Conservation (phyloP, 257 asterid species). For the Verbena officinalis region DNA sequence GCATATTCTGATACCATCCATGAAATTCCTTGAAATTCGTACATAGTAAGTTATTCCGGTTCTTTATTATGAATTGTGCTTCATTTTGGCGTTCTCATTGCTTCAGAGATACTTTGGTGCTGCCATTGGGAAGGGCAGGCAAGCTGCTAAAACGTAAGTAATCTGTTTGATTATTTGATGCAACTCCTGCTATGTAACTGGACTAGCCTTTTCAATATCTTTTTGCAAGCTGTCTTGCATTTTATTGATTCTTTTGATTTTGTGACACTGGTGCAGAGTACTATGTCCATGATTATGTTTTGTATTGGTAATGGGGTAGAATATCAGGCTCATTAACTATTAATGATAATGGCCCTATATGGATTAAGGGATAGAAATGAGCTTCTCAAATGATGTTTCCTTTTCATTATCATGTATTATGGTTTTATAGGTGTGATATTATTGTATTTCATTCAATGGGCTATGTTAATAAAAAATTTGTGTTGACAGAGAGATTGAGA, state of each 20-base stretch:
- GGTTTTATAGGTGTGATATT: not conserved
- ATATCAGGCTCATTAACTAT: not conserved
- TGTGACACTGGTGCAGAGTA: not conserved
- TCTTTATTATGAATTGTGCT: constrained; percentile 7
- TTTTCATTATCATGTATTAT: not conserved
- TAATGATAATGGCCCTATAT: not conserved
- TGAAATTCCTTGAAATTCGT: not conserved
- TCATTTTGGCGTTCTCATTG: constrained; percentile 17
- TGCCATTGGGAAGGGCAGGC: constrained; percentile 94
- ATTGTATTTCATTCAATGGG: not conserved
- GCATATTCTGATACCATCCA: constrained; percentile 5
- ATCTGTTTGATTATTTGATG: constrained; percentile 4
- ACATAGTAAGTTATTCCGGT: constrained; percentile 3
- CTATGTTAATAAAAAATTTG: constrained; percentile 24
- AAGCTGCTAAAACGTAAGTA: constrained; percentile 96
- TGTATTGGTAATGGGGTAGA: constrained; percentile 1
- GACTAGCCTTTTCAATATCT: not conserved
- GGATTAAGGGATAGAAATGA: not conserved
- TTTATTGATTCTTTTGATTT: not conserved
- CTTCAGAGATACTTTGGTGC: constrained; percentile 90
- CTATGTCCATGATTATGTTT: not conserved
- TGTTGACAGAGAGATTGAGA: constrained; percentile 79
- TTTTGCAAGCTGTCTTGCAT: not conserved
- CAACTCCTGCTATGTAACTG: not conserved
- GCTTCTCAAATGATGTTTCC: not conserved